Conservation (phyloP, 1,284 basidiomycete genomes). For the Naganishia sp. region DNA sequence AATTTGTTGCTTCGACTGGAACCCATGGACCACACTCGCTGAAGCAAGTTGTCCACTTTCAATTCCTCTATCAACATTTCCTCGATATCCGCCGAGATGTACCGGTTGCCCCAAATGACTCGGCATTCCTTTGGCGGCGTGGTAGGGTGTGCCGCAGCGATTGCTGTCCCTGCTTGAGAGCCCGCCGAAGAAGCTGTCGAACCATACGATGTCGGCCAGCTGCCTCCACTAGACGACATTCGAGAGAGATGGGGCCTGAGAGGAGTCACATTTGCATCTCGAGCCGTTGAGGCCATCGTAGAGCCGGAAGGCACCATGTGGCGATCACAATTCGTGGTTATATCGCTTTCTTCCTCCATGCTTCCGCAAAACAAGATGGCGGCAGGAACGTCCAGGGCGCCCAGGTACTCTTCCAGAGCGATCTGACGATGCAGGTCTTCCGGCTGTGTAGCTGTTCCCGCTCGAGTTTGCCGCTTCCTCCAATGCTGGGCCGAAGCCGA, state of each 20-base stretch:
- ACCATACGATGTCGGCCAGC: constrained; percentile 19
- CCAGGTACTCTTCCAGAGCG: constrained; percentile 16
- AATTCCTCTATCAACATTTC: constrained; percentile 1
- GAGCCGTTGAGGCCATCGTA: no score
- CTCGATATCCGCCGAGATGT: constrained; percentile 8
- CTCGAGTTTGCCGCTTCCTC: neutral
- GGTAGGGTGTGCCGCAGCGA: neutral
- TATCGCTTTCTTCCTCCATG: no score
- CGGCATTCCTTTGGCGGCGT: constrained; percentile 1
- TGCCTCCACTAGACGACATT: constrained; percentile 5
- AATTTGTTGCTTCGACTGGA: constrained; percentile 2
- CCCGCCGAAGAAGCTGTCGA: constrained; percentile 2
- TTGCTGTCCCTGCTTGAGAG: no score
- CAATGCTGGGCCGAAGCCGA: neutral
- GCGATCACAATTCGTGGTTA: no score
- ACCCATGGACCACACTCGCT: constrained; percentile 10
- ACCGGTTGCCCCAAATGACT: constrained; percentile 16
- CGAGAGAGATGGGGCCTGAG: neutral
- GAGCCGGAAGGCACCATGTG: no score
- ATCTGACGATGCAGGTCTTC: neutral
- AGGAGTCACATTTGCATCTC: neutral
- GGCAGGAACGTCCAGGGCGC: constrained; percentile 10
- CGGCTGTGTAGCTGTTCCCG: neutral
- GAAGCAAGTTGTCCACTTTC: neutral
- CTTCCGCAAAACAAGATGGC: constrained; percentile 12